Percentiles rank a stretch among this genome's conserved stretches.
phyloP scores from a whole-genome alignment of 345 rosid species.

The Populus pruinosa region DNA sequence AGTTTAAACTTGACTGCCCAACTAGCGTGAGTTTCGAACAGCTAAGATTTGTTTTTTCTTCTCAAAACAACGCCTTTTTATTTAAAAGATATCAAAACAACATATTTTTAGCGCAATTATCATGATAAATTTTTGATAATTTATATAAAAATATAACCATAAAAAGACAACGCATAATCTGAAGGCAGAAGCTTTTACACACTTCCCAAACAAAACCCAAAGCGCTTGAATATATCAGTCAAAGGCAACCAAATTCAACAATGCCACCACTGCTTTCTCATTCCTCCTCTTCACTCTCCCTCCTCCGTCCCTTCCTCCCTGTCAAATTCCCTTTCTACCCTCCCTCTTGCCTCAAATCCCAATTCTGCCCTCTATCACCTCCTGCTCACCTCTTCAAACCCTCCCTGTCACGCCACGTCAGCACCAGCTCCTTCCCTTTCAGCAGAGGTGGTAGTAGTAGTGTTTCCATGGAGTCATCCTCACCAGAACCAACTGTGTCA shows the following conservation, averaged over 20 bases:
- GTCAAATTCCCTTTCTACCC: conserved; percentile 28
- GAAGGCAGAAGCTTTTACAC: too few species aligned
- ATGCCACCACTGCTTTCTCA: conserved; percentile 14
- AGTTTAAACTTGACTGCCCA: too few species aligned
- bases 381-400: not conserved
- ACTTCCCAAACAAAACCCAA: not conserved
- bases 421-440: conserved; percentile 7
- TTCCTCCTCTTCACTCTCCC: conserved; percentile 38
- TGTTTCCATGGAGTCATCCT: conserved; percentile 48
- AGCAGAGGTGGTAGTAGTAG: conserved; percentile 17
- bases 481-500: conserved; percentile 35
- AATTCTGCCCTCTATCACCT: not conserved
- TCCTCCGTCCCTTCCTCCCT: conserved; percentile 28
- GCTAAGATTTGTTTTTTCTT: too few species aligned
- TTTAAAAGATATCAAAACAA: too few species aligned
- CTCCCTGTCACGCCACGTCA: conserved; percentile 38
- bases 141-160: too few species aligned
- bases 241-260: not conserved
- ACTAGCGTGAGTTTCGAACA: too few species aligned
- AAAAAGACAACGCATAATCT: too few species aligned
- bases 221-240: not conserved
- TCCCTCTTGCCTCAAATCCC: conserved; percentile 26
- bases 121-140: too few species aligned
- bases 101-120: too few species aligned
- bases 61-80: too few species aligned